Evolutionary conservation across 1,139 yeast genomes (phyloP), one percentile per base, ranked within the genome.

Genomic region (Eremothecium sinecaudum): DNA sequence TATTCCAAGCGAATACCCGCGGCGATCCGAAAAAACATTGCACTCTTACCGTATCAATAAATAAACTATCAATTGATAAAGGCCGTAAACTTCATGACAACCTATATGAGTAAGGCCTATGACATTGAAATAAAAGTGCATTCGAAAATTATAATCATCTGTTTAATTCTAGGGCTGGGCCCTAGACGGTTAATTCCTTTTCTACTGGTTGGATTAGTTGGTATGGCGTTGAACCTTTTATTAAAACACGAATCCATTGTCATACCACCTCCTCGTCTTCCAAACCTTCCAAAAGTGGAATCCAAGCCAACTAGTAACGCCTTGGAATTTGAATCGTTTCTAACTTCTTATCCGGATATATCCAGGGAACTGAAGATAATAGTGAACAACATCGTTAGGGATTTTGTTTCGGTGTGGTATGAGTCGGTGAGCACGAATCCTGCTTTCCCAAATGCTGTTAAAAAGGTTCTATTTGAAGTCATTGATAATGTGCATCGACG

Each of bases 391-490:
- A 62, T 83, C 1, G 45, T 79, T 2, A 54, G 71, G 9, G 80
- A 77, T 43, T 84, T 80, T 52, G 66, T 86, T 2, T 53, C 60
- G 28, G 53, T 72, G 3, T 86, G 96, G 96, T 82, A 51, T 40
- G 19, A 43, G 21, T 40, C 51, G 18, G 41, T 59, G 5, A 69
- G 81, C 0, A 38, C 53, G 0, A 69, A 71, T 32, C 40, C 54
- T 10, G 48, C 66, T 4, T 81, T 86, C 45, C 73, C 77, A 4
- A 64, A 68, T 2, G 69, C 70, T 24, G 63, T 84, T 4, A 69
- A 66, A 27, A 35, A 50, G 0, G 71, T 75, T 34, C 51, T 86
- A 18, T 61, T 69, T 7, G 43, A 47, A 2, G 69, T 73, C 0
- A 51, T 74, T 2, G 46, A 45, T 7, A 56, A 58, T 13, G 39